Base-by-base conservation (phyloP, 805 yeast species). In the Saturnispora saitoi region DNA sequence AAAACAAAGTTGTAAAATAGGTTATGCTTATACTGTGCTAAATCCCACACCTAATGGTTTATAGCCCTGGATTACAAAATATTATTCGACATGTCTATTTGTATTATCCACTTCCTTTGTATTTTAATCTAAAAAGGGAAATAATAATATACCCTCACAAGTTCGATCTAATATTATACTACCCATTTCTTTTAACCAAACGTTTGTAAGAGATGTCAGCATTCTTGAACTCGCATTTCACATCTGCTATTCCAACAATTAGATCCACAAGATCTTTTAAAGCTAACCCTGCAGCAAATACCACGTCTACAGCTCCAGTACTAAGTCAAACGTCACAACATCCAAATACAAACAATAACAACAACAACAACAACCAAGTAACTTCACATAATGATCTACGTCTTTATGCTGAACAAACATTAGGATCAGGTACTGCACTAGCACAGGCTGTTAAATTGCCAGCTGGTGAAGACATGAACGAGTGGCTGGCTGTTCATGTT, bases 401-500 rank as follows among this genome's bases (percentile, higher is more conserved):
- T 51, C 81, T 74, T 59, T 88, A 89, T 59, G 99, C 96, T 0
- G 98, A 91, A 63, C 89, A 95, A 40, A 91, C 99, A 0, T 71
- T 93, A 45, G 99, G 99, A 0, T 84, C 96, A 0, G 95, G 91
- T 32, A 82, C 91, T 30, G 90, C 90, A 2, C 72, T 93, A 54
- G 85, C 86, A 24, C 95, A 88, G 65, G 98, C 98, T 0, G 97
- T 93, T 1, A 95, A 87, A 61, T 70, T 88, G 19, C 99, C 99
- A 19, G 87, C 86, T 61, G 91, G 90, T 61, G 97, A 93, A 14
- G 98, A 93, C 59, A 73, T 78, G 51, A 86, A 89, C 49, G 99
- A 93, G 64, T 93, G 99, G 99, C 72, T 93, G 19, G 96, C 98
- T 1, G 75, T 93, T 48, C 93, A 89, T 64, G 80, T 87, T 7